Percentiles rank a stretch among this genome's conserved stretches.
These are phyloP conservation scores for Mollisiaceae sp. DNA, from an alignment of 2,329 filamentous ascomycete species.

Conservation along the genomic window DNA sequence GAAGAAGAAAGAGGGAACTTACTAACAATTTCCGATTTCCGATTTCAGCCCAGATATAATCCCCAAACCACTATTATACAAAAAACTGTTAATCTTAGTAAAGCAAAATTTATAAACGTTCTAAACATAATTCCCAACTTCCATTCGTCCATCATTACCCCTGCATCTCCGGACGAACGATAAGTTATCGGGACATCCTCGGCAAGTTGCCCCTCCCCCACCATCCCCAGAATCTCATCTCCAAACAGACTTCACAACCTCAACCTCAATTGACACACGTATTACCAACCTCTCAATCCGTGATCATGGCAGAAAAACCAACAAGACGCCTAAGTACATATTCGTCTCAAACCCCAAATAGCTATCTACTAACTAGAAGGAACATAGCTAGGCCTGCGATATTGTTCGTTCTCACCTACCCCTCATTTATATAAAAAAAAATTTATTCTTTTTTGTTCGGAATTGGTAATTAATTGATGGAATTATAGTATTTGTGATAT, in stretches of 20 bases:
- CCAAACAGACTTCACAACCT: not conserved
- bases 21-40: too few relatives aligned
- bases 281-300: not conserved
- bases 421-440: too few relatives aligned
- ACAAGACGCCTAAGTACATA: slow-evolving; percentile 29
- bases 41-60: too few relatives aligned
- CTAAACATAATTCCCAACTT: too few relatives aligned
- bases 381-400: slow-evolving; percentile 29
- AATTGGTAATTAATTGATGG: not conserved
- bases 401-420: slow-evolving; percentile 29
- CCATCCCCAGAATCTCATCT: slow-evolving; percentile 5
- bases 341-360: not conserved
- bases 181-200: slow-evolving; percentile 8
- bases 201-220: slow-evolving; percentile 9
- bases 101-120: too few relatives aligned
- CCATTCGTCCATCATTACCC: not conserved
- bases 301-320: slow-evolving; percentile 29
- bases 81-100: too few relatives aligned
- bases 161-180: slow-evolving; percentile 2
- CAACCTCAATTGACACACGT: not conserved
- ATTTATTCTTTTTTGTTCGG: not conserved
- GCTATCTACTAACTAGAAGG: slow-evolving; percentile 12
- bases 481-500: slow-evolving; percentile 88
- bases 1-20: too few relatives aligned
- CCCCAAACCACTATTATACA: too few relatives aligned